These are phyloP conservation scores for Wickerhamomyces alni DNA, from an alignment of 805 yeast species.

Conservation along the genomic window DNA sequence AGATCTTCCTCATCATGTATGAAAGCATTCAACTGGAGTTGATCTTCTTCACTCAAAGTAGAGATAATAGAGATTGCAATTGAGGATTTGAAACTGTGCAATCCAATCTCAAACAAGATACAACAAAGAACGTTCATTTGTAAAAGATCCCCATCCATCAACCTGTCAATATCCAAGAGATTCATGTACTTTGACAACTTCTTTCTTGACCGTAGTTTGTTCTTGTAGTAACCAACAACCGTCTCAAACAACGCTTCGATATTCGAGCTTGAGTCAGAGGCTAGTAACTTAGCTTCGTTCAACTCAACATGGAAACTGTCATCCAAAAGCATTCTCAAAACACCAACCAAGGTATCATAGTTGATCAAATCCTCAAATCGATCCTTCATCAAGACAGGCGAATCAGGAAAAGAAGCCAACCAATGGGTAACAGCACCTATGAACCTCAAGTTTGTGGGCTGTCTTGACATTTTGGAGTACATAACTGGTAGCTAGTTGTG, in stretches of 20 bases:
- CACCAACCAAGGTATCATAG: conserved; percentile 19
- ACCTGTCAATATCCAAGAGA: conserved; percentile 4
- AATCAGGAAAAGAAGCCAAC: conserved; percentile 3
- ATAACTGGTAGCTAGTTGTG: too few relatives aligned
- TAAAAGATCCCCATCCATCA: conserved; percentile 6
- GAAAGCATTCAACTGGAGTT: conserved; percentile 9
- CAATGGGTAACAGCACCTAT: conserved; percentile 5
- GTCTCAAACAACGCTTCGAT: conserved; percentile 4
- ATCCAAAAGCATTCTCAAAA: conserved; percentile 1
- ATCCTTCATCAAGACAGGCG: conserved; percentile 4
- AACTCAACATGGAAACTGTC: too few relatives aligned
- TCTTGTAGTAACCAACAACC: conserved; percentile 3
- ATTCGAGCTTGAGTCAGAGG: neutral
- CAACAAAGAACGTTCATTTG: conserved; percentile 11
- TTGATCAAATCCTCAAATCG: conserved; percentile 13
- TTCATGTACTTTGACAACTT: conserved; percentile 7
- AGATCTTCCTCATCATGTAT: conserved; percentile 18
- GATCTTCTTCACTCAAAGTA: conserved; percentile 9
- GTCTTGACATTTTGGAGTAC: too few relatives aligned
- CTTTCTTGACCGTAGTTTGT: conserved; percentile 2
- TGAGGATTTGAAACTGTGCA: conserved; percentile 13
- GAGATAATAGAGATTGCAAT: conserved; percentile 10
- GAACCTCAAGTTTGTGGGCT: too few relatives aligned
- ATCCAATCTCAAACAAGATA: conserved; percentile 14
- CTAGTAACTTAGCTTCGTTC: neutral